A percentile compares a stretch with the other conserved stretches of the same genome.
These are phyloP conservation scores for Typha latifolia DNA, from an alignment of 176 grass and related monocot genomes.

Conservation along the genomic window DNA sequence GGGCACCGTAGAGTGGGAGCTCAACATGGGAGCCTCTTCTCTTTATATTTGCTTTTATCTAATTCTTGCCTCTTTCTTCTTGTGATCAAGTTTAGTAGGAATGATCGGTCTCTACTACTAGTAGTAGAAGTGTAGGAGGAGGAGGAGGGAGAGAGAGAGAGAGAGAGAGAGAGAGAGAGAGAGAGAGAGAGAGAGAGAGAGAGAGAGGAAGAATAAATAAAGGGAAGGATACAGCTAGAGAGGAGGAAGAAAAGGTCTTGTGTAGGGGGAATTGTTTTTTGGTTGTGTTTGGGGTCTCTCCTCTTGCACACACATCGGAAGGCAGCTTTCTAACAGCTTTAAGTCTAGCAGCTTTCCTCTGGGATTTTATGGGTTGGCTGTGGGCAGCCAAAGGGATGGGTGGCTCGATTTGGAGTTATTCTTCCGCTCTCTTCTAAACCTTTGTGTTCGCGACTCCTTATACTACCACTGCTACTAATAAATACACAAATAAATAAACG, in stretches of 20 bases:
- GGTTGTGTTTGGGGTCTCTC: not conserved
- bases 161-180: conserved; percentile 2
- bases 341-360: conserved; percentile 59
- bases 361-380: conserved; percentile 35
- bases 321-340: conserved; percentile 63
- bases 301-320: conserved; percentile 28
- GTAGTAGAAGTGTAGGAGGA: no score
- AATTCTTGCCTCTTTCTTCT: not conserved
- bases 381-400: conserved; percentile 1
- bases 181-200: not conserved
- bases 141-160: no score
- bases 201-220: conserved; percentile 25
- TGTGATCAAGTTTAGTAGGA: not conserved
- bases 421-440: not conserved
- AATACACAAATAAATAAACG: not conserved
- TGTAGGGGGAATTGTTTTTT: conserved; percentile 22
- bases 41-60: not conserved
- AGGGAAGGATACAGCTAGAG: conserved; percentile 32
- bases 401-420: conserved; percentile 3
- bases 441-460: not conserved
- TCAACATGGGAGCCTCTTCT: conserved; percentile 27
- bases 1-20: conserved; percentile 26
- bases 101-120: no score
- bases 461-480: not conserved
- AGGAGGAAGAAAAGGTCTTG: conserved; percentile 37